phyloP scores from a whole-genome alignment of 2,329 filamentous ascomycete species.

The Fusarium sp. region DNA sequence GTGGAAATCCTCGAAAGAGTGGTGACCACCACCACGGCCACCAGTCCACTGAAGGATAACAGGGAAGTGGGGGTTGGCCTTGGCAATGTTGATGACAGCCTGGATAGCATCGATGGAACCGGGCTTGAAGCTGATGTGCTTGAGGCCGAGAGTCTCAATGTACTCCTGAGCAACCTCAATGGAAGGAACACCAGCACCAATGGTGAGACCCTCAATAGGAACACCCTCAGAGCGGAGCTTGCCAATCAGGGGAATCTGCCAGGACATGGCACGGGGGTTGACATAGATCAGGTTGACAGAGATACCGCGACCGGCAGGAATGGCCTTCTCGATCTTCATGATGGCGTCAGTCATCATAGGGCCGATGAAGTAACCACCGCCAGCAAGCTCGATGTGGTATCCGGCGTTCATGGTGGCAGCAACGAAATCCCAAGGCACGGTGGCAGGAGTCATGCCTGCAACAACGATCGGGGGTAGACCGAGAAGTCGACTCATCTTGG shows the following conservation, averaged over 20 bases:
- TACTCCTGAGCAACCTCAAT: slow-evolving; percentile 94
- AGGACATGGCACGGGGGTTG: slow-evolving; percentile 85
- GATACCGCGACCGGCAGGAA: slow-evolving; percentile 86
- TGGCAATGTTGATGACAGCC: slow-evolving; percentile 88
- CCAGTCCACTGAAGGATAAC: slow-evolving; percentile 94
- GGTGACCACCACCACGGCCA: slow-evolving; percentile 90
- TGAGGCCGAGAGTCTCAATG: slow-evolving; percentile 88
- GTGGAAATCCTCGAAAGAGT: slow-evolving; percentile 96
- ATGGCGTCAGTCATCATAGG: slow-evolving; percentile 84
- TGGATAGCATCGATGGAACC: slow-evolving; percentile 89
- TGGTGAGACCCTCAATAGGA: slow-evolving; percentile 89
- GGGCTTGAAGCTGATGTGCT: slow-evolving; percentile 95
- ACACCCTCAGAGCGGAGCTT: slow-evolving; percentile 83
- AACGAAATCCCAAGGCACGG: slow-evolving; percentile 90
- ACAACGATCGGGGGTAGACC: slow-evolving; percentile 89
- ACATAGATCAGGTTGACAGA: slow-evolving; percentile 92
- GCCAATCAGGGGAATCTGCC: slow-evolving; percentile 87
- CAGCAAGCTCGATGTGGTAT: slow-evolving; percentile 91
- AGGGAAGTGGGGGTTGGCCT: slow-evolving; percentile 93
- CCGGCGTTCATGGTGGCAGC: slow-evolving; percentile 92
- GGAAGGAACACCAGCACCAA: slow-evolving; percentile 91
- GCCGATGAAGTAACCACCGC: slow-evolving; percentile 87
- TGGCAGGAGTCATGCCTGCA: slow-evolving; percentile 91
- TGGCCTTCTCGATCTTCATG: slow-evolving; percentile 81
- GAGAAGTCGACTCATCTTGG: slow-evolving; percentile 89